Base-by-base conservation (phyloP, 306 rosid genomes). In the Prunus persica region DNA sequence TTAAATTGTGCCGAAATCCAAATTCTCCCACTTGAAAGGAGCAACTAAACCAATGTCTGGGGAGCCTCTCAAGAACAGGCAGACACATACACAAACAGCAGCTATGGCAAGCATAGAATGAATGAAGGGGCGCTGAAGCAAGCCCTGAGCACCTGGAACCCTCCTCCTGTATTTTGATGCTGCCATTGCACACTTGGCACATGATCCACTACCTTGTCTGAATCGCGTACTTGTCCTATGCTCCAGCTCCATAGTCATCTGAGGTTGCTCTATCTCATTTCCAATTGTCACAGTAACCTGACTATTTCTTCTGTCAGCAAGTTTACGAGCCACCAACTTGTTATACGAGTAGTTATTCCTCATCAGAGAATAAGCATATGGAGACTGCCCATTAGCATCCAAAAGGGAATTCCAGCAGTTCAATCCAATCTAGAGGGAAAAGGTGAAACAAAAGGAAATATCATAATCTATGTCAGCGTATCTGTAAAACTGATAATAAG, bases 11-110 rank as follows among this genome's bases (percentile, higher is more conserved):
- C 96, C 98, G 43, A 30, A 93, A 55, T 67, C 76, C 87, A 93
- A 82, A 70, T 83, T 87, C 80, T 93, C 97, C 97, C 97, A 93
- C 82, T 86, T 89, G 89, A 91, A 91, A 72, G 93, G 97, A 24
- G 87, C 83, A 72, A 82, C 93, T 19, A 85, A 86, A 76, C 97
- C 97, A 30, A 90, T 89, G 30, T 46, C 87, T 2, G 98, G 96
- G 67, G 81, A 77, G 27, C 97, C 93, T 30, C 96, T 90, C 74
- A 88, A 86, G 83, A 93, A 88, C 72, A 93, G 70, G 82, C 96
- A 91, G n/a, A 93, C 98, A 71, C 97, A 93, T 3, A 90, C 97
- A 65, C 97, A 93, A 28, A 93, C 98, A 10, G 98, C 98, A 55
- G 94, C 96, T 78, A 93, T 83, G 38, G 91, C 96, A 69, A 93